Base-by-base conservation (phyloP, 441 rosid genomes). In the Erysimum pusillum region DNA sequence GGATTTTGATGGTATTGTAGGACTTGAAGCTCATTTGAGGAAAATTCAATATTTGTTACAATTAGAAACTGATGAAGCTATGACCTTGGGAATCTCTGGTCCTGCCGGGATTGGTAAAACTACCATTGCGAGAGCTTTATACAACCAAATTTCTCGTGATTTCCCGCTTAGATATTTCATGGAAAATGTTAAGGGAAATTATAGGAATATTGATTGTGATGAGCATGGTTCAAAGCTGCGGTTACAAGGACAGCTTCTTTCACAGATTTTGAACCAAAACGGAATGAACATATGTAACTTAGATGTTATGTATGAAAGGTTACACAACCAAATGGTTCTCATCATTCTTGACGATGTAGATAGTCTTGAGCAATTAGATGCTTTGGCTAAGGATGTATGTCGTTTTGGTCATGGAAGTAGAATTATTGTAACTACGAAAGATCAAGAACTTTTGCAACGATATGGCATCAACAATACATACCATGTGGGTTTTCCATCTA, bases 371-470 rank as follows among this genome's bases (percentile, higher is more conserved):
- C 71, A 67, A 12, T 13, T 67, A 17, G 32, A 67, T 28, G 59
- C 71, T 4, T 11, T 66, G 71, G 71, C 71, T n/a, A 35, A 35
- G 4, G 42, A 66, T 3, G 31, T 4, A 9, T 3, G 9, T 10
- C n/a, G 71, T 25, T 63, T 73, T 63, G 76, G 69, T 62, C 3
- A n/a, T n/a, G 65, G 74, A 54, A 58, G 65, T 69, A 39, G 65
- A 31, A 70, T 70, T 72, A 51, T 62, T 11, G 51, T 72, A 15
- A 72, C 68, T 62, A 72, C 76, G 0, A 11, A 13, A 41, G 42
- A 73, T 63, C 41, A 20, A 64, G 63, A 14, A 46, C 11, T 74
- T 53, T 44, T 74, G 69, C 20, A 51, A 20, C 25, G 7, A 9
- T 42, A 15, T 72, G 68, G 61, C 13, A 61, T n/a, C 13, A 15